Percentiles rank a stretch among this genome's conserved stretches.
Conservation (phyloP, 768 basidiomycete species). For the Panaeolus papilionaceus region DNA sequence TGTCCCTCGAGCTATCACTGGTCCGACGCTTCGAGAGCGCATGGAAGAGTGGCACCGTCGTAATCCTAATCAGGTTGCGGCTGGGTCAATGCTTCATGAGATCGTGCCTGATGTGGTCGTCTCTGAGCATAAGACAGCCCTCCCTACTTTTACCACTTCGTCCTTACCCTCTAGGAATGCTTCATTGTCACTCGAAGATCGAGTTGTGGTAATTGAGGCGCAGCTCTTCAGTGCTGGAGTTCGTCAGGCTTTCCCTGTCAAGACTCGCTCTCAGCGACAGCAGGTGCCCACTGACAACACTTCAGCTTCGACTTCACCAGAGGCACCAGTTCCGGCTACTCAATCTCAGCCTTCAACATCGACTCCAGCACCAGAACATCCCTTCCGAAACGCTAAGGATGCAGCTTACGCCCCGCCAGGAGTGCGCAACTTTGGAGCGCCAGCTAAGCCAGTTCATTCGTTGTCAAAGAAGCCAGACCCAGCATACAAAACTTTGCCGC, state of each 20-base stretch:
- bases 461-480: neutral
- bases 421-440: neutral
- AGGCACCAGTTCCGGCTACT: neutral
- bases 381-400: neutral
- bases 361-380: neutral
- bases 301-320: neutral
- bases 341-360: neutral
- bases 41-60: conserved; percentile 6
- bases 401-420: neutral
- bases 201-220: neutral
- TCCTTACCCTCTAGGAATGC: neutral
- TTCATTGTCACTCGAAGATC: neutral
- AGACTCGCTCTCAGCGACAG: neutral
- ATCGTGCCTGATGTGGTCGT: neutral
- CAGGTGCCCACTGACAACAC: neutral
- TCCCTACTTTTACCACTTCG: neutral
- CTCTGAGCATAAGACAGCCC: neutral
- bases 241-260: neutral
- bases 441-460: neutral
- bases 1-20: neutral
- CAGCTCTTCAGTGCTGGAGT: neutral
- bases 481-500: neutral
- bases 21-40: neutral
- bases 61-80: neutral
- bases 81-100: neutral